Base-by-base conservation (phyloP, 331 rosid species). In the Saraca asoca region DNA sequence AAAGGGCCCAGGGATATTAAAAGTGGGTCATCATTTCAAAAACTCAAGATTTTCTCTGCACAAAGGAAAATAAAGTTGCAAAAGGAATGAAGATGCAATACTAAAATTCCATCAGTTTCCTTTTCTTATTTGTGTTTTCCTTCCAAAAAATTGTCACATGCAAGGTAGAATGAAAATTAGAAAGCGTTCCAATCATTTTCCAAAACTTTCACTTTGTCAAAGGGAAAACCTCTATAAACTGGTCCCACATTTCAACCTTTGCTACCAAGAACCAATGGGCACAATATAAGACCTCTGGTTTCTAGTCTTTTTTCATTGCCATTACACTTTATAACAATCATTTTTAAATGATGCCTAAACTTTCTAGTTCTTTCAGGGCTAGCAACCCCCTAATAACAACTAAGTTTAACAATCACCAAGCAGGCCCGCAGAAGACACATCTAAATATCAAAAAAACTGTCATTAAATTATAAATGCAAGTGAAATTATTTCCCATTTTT, bases 311-410 rank as follows among this genome's bases (percentile, higher is more conserved):
- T 13, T 66, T 33, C 50, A 66, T 51, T 66, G 16, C 12, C 41
- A 50, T 64, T 18, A 38, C 6, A 15, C 49, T 16, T 11, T 53
- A n/a, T 35, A 11, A 18, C 41, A 16, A 10, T 8, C 45, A 24
- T 33, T 42, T 42, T 44, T 43, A 14, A 14, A 53, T 33, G 17
- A 24, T 24, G 31, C 55, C 31, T 55, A 43, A 10, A 33, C 42
- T 42, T 14, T 54, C 18, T 15, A 54, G 41, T 54, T 68, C 33
- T 68, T 49, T 52, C 54, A 42, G 35, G 39, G 35, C n/a, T 17
- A 18, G 10, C 24, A 59, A 37, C 10, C 42, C 24, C 41, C 13
- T 7, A 12, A 18, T 37, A 13, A n/a, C 62, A 13, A n/a, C 62
- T 37, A 58, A 41, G 10, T 24, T 24, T 24, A 67, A 33, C 12